phyloP scores from a whole-genome alignment of 1,284 basidiomycete species.

The Ceratobasidium sp. region DNA sequence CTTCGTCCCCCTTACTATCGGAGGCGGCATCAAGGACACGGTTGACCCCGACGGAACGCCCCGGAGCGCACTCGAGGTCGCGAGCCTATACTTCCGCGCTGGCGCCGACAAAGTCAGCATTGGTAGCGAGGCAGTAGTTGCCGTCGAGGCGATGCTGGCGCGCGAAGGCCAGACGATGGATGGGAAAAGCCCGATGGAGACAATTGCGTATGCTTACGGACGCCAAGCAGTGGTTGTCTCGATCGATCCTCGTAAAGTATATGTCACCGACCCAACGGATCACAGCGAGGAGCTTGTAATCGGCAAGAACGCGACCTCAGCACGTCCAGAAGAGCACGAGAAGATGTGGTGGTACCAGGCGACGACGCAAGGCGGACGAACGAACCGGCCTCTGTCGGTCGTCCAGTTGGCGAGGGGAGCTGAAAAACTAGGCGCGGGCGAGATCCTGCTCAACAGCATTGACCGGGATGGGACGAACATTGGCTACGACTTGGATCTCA shows the following conservation, averaged over 20 bases:
- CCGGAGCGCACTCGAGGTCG: slow-evolving; percentile 91
- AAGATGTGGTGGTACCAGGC: slow-evolving; percentile 99
- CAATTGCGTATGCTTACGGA: slow-evolving; percentile 92
- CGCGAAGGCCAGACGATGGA: slow-evolving; percentile 56
- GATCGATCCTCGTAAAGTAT: slow-evolving; percentile 92
- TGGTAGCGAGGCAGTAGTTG: slow-evolving; percentile 93
- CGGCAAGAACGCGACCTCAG: slow-evolving; percentile 58
- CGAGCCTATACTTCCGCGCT: slow-evolving; percentile 94
- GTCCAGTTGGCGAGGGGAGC: slow-evolving; percentile 91
- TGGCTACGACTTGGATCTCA: slow-evolving; percentile 93
- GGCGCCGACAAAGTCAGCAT: slow-evolving; percentile 99
- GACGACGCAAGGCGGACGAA: slow-evolving; percentile 94
- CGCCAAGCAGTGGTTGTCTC: slow-evolving; percentile 98
- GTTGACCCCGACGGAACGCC: slow-evolving; percentile 94
- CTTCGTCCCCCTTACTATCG: slow-evolving; percentile 98
- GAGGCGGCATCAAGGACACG: slow-evolving; percentile 97
- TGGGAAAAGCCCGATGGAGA: slow-evolving; percentile 86
- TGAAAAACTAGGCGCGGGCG: slow-evolving; percentile 91
- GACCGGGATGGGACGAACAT: slow-evolving; percentile 92
- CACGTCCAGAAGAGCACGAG: slow-evolving; percentile 67
- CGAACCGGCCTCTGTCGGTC: slow-evolving; percentile 88
- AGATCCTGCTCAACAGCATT: slow-evolving; percentile 95
- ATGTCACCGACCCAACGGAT: slow-evolving; percentile 68
- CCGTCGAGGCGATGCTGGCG: slow-evolving; percentile 84
- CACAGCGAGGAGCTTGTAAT: slow-evolving; percentile 72